Base-by-base conservation (phyloP, 768 basidiomycete species). In the Galerina sulciceps region DNA sequence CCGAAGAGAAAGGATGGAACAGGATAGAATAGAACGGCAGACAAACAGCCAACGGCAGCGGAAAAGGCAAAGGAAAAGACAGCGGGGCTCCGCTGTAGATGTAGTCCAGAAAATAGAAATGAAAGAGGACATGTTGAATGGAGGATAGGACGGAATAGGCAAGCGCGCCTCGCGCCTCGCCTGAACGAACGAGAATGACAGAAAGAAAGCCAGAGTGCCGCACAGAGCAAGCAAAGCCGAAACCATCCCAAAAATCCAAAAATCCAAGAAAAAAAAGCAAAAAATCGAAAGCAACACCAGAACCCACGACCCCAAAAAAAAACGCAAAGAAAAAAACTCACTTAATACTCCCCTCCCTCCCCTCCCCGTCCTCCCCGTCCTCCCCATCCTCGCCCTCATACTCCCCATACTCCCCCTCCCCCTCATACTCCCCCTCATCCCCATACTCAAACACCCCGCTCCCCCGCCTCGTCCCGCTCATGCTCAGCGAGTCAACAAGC, bases 311-410 rank as follows among this genome's bases (percentile, higher is more conserved):
- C 51, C 34, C 40, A 42, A 34, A 47, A 57, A 35, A 41, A 17
- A 54, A 41, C 11, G 6, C 36, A 49, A 37, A 49, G 53, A 14
- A 45, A 55, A 14, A 5, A 15, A 66, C 65, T 61, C 62, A 66
- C 65, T 66, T 66, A 31, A 66, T 66, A 56, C 65, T 66, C 55
- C 61, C 61, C 59, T 72, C 71, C 53, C 71, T 58, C 50, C 54
- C 46, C 45, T 50, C 57, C 41, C 48, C 49, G 47, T 48, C 47
- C 23, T 56, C 53, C 38, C 34, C 58, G 1, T 53, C 58, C 40
- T 52, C 41, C n/a, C 45, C 43, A 18, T 58, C 53, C 41, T 52
- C 50, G 20, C 31, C 53, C 14, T 58, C 53, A 55, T 45, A 42
- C 43, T 10, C 45, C 38, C 37, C 31, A 37, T 50, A 15, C 40